Percentiles rank a stretch among this genome's conserved stretches.
phyloP scores from a whole-genome alignment of 768 basidiomycete genomes.

The Strobilomyces confusus region DNA sequence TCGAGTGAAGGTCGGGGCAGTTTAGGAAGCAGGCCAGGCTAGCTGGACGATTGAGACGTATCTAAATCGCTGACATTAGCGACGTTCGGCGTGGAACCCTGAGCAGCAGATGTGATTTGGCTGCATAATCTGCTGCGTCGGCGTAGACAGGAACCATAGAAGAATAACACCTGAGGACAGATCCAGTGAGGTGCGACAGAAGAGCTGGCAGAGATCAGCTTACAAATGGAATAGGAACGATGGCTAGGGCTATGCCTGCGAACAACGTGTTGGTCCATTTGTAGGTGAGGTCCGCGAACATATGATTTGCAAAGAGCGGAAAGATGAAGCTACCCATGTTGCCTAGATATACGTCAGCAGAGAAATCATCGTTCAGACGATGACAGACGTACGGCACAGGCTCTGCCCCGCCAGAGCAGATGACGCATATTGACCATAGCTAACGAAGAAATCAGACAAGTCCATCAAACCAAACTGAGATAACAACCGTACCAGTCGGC shows the following conservation, averaged over 20 bases:
- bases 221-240: slow-evolving; percentile 58
- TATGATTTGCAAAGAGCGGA: slow-evolving; percentile 57
- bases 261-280: no score
- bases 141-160: slow-evolving; percentile 29
- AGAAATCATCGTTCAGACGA: background rate
- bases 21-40: background rate
- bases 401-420: slow-evolving; percentile 65
- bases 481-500: no score
- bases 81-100: no score
- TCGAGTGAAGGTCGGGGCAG: background rate
- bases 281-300: slow-evolving; percentile 53
- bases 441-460: slow-evolving; percentile 1
- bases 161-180: slow-evolving; percentile 22
- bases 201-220: slow-evolving; percentile 8
- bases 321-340: slow-evolving; percentile 50
- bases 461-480: background rate
- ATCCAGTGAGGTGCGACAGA: background rate
- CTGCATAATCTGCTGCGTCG: slow-evolving; percentile 21
- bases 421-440: slow-evolving; percentile 58
- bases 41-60: background rate
- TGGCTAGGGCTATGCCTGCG: slow-evolving; percentile 44
- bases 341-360: slow-evolving; percentile 28
- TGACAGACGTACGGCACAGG: slow-evolving; percentile 43
- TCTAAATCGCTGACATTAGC: background rate
- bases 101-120: slow-evolving; percentile 4